phyloP scores from a whole-genome alignment of 257 asterid species.

The Primulina tabacum region DNA sequence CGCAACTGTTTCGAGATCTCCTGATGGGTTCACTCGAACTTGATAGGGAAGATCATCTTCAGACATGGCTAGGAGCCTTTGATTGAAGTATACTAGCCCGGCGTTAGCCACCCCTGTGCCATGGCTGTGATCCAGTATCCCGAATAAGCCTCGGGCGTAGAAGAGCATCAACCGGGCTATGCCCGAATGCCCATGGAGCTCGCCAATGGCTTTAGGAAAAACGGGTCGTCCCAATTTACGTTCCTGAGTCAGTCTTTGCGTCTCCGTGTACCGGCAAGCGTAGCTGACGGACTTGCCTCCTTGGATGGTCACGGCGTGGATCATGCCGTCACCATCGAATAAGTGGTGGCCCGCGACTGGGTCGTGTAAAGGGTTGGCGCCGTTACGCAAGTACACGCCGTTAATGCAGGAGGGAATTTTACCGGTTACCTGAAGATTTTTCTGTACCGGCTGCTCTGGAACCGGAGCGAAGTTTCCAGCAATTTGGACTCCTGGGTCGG shows the following conservation, averaged over 20 bases:
- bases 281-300: slow-evolving; percentile 44
- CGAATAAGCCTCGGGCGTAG: slow-evolving; percentile 47
- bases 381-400: slow-evolving; percentile 67
- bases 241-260: slow-evolving; percentile 53
- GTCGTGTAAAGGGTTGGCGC: slow-evolving; percentile 65
- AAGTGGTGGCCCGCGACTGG: slow-evolving; percentile 66
- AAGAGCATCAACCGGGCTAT: slow-evolving; percentile 48
- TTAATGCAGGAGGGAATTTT: slow-evolving; percentile 42
- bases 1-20: slow-evolving; percentile 52
- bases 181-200: slow-evolving; percentile 66
- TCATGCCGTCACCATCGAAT: slow-evolving; percentile 81
- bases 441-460: slow-evolving; percentile 46
- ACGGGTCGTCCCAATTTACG: slow-evolving; percentile 53
- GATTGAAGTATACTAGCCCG: slow-evolving; percentile 50
- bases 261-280: slow-evolving; percentile 67
- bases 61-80: slow-evolving; percentile 60
- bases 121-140: slow-evolving; percentile 46
- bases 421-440: slow-evolving; percentile 46
- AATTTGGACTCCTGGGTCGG: slow-evolving; percentile 57
- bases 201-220: slow-evolving; percentile 75
- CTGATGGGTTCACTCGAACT: slow-evolving; percentile 33
- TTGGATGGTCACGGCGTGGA: slow-evolving; percentile 48
- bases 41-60: slow-evolving; percentile 74
- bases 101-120: slow-evolving; percentile 77
- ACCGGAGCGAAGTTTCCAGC: slow-evolving; percentile 69